These are phyloP conservation scores for Betula pendula DNA, from an alignment of 306 rosid genomes.

Conservation along the genomic window DNA sequence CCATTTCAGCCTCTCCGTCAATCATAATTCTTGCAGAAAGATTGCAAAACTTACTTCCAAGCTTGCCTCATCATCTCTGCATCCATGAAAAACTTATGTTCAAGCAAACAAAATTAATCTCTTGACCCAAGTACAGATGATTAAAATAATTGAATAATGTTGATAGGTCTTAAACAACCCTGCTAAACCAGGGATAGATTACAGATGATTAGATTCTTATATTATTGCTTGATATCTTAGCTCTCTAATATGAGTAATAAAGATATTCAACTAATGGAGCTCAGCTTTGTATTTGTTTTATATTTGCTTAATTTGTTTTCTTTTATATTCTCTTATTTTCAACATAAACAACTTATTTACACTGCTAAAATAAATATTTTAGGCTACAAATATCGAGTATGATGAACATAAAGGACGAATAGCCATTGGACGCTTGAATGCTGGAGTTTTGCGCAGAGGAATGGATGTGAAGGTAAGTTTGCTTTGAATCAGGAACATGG, in stretches of 20 bases:
- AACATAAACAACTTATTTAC: conserved; percentile 19
- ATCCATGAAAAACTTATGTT: neutral
- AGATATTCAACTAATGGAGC: neutral
- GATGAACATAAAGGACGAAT: conserved; percentile 98
- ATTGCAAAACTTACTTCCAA: neutral
- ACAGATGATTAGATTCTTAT: neutral
- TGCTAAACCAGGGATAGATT: neutral
- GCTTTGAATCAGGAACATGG: conserved; percentile 25
- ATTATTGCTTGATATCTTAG: neutral
- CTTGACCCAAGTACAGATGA: neutral
- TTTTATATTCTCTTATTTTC: neutral
- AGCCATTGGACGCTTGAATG: conserved; percentile 97
- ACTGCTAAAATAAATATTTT: conserved; percentile 15
- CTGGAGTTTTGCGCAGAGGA: conserved; percentile 76
- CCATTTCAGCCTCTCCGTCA: neutral
- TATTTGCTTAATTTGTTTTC: neutral
- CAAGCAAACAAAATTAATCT: neutral
- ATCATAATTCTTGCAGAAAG: neutral
- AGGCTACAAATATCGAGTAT: conserved; percentile 87
- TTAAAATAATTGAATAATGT: neutral
- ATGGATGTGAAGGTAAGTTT: conserved; percentile 81
- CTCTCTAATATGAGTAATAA: neutral
- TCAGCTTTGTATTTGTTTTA: neutral
- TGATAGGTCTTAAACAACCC: neutral
- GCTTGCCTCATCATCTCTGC: neutral